Evolutionary conservation across 2,329 filamentous ascomycete genomes (phyloP), one percentile per base, ranked within the genome.

Genomic region (Talaromyces sp.): DNA sequence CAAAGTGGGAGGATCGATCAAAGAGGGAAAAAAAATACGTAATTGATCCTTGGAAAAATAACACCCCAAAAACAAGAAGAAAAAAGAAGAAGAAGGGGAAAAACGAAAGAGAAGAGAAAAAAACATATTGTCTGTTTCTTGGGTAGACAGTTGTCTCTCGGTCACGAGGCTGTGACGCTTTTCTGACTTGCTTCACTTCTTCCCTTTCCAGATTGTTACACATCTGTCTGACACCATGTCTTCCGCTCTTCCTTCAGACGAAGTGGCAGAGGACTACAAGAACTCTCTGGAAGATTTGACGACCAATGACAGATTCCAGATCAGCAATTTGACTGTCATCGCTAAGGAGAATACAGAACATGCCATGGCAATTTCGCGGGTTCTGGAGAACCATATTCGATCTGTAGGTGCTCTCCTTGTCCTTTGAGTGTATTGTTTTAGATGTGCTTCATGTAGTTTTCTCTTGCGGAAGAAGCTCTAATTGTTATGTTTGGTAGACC

Each of bases 281-380:
- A 90, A 91, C 72, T 95, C 93, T 58, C 82, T 99, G 73, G 90
- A 96, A 78, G 93, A 97, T 76, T 83, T 99, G 70, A 90, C 89
- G 66, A 85, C 88, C 73, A 97, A 97, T 79, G 91, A 91, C 78
- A 89, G 92, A 72, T 91, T 91, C 77, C 93, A 98, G 78, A 99
- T 99, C 76, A 93, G 90, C 82, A 98, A 96, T 78, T 79, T 99
- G 78, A 99, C 95, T 64, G 87, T 96, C 75, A 98, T 99, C 77
- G 95, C 95, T 62, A 91, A 96, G 76, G 95, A 99, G 77, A 96
- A 96, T 71, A 97, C 93, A 66, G 92, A 96, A 77, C 90, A 97
- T 80, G 95, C 95, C 38, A 86, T 96, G 75, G 91, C 90, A 66
- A 98, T 99, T 70, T 93, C 95, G 19, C 87, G 91, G 70, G 91